A percentile compares a stretch with the other conserved stretches of the same genome.
phyloP scores from a whole-genome alignment of 2,329 filamentous ascomycete species.

The Aspergillus arachidicola region DNA sequence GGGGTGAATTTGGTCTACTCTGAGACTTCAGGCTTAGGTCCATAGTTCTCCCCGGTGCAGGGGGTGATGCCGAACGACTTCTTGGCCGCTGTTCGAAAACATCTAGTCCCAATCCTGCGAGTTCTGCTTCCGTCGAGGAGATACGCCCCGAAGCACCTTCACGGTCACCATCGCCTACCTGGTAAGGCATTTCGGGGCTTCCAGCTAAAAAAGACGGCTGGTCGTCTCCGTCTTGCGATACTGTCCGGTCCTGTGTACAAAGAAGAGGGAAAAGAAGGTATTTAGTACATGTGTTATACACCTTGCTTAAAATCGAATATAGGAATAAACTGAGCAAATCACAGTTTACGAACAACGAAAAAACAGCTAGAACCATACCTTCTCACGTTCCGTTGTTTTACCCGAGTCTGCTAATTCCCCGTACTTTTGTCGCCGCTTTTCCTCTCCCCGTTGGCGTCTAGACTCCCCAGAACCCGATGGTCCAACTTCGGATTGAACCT shows the following conservation, averaged over 20 bases:
- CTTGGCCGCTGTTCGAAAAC: slow-evolving; percentile 29
- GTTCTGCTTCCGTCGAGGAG: slow-evolving; percentile 22
- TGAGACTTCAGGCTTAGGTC: slow-evolving; percentile 33
- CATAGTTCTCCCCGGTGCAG: slow-evolving; percentile 30
- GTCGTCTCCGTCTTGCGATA: slow-evolving; percentile 39
- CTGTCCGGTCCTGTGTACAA: slow-evolving; percentile 36
- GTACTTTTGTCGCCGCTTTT: slow-evolving; percentile 39
- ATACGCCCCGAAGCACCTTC: slow-evolving; percentile 51
- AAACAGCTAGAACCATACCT: slow-evolving; percentile 43
- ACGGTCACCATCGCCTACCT: slow-evolving; percentile 42
- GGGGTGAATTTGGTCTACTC: slow-evolving; percentile 39
- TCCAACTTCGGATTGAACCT: slow-evolving; percentile 40
- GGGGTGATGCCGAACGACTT: slow-evolving; percentile 41
- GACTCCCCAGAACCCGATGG: slow-evolving; percentile 36
- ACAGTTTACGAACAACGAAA: slow-evolving; percentile 32
- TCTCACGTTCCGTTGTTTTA: slow-evolving; percentile 35
- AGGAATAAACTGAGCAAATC: slow-evolving; percentile 29
- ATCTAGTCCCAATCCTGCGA: slow-evolving; percentile 23
- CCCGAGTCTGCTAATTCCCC: slow-evolving; percentile 40
- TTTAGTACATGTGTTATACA: slow-evolving; percentile 35
- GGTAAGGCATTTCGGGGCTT: slow-evolving; percentile 61
- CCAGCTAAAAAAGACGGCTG: slow-evolving; percentile 65
- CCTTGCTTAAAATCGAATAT: slow-evolving; percentile 23
- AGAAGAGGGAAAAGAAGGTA: slow-evolving; percentile 28
- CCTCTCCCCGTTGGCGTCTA: slow-evolving; percentile 42